phyloP scores from a whole-genome alignment of 2,329 filamentous ascomycete genomes.

The Fusarium temperatum region DNA sequence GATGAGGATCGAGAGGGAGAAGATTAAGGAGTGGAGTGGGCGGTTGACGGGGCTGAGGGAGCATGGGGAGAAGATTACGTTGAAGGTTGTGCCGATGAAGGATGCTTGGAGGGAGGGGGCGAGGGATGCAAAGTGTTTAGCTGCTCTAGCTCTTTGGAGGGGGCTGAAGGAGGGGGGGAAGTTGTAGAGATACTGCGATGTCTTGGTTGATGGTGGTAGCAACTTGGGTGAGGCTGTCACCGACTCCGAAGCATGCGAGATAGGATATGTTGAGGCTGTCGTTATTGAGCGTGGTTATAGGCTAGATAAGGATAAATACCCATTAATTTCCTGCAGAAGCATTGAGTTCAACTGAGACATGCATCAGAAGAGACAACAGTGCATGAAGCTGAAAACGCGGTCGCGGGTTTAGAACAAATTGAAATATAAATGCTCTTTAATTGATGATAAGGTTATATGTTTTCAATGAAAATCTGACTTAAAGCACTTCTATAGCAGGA shows the following conservation, averaged over 20 bases:
- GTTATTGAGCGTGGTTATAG: not conserved
- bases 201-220: not conserved
- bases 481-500: not conserved
- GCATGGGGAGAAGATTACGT: constrained; percentile 68
- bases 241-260: not conserved
- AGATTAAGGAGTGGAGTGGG: constrained; percentile 65
- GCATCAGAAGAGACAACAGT: not conserved
- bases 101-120: constrained; percentile 67
- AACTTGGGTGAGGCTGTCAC: not conserved
- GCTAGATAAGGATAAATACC: no score
- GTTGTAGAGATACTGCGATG: constrained; percentile 27
- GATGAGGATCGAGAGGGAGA: constrained; percentile 57
- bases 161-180: constrained; percentile 60
- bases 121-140: constrained; percentile 67
- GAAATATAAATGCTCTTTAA: accelerated
- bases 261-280: not conserved
- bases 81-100: constrained; percentile 65
- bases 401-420: accelerated
- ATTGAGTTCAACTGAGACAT: not conserved
- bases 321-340: not conserved
- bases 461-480: accelerated
- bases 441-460: accelerated
- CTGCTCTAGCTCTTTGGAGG: constrained; percentile 67
- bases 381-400: not conserved
- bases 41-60: constrained; percentile 66